Conservation (phyloP, 2,329 filamentous ascomycete genomes). For the Cercospora nicotianae region DNA sequence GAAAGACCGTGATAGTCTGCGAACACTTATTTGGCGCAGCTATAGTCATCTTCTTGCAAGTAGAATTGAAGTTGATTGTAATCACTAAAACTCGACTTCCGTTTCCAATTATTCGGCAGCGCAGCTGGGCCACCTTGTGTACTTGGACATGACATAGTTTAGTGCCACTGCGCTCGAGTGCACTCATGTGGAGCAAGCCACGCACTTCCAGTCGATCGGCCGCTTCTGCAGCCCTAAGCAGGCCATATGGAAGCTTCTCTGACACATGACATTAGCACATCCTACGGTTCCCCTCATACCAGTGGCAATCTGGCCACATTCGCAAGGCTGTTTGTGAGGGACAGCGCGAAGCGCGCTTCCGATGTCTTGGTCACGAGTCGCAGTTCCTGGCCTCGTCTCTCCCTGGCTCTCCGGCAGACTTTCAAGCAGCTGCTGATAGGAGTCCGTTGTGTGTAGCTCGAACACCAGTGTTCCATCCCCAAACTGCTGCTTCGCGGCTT, state of each 20-base stretch:
- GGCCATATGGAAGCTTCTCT: constrained; percentile 22
- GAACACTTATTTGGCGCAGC: not conserved
- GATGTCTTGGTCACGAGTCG: not conserved
- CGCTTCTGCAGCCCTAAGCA: constrained; percentile 22
- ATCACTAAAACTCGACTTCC: not conserved
- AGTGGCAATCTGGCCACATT: constrained; percentile 19
- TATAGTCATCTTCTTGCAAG: not conserved
- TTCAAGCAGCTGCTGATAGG: constrained; percentile 12
- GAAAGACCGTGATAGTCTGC: not conserved
- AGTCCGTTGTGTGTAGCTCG: constrained; percentile 12
- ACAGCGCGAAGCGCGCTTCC: not conserved
- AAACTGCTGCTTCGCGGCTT: constrained; percentile 2
- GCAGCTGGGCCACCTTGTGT: not conserved
- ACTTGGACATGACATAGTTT: not conserved
- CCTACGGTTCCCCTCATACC: constrained; percentile 19
- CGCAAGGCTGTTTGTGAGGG: constrained; percentile 12
- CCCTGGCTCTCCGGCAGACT: not conserved
- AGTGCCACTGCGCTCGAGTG: not conserved
- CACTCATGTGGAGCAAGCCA: constrained; percentile 14
- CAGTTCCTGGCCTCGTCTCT: not conserved
- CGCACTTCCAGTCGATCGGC: constrained; percentile 22
- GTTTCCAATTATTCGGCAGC: not conserved
- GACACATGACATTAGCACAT: constrained; percentile 22
- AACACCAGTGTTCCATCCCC: constrained; percentile 14
- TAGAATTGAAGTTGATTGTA: not conserved